Conservation (phyloP, 495 filamentous ascomycete species). For the Neurospora sp. region DNA sequence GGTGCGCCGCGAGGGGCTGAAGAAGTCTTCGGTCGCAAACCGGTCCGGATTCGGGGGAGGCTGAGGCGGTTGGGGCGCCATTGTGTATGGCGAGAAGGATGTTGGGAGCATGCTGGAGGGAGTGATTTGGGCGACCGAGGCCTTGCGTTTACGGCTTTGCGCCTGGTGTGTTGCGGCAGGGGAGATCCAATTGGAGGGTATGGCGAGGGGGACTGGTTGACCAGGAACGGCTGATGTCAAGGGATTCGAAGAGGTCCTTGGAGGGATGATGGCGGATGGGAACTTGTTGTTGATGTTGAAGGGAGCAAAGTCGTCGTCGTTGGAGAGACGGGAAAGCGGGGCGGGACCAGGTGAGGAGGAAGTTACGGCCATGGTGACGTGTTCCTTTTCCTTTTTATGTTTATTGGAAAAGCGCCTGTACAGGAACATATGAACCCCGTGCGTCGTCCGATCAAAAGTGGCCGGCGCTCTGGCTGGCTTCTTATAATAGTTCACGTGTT, state of each 20-base stretch:
- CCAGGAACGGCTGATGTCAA: conserved; percentile 9
- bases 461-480: neutral
- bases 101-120: conserved; percentile 9
- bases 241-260: conserved; percentile 56
- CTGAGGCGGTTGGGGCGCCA: conserved; percentile 20
- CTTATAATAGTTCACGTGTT: neutral
- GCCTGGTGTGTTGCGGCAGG: conserved; percentile 7
- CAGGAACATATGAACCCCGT: conserved; percentile 11
- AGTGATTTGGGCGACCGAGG: conserved; percentile 14
- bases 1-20: conserved; percentile 26
- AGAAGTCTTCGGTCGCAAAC: conserved; percentile 37
- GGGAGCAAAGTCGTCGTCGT: neutral
- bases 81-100: conserved; percentile 19
- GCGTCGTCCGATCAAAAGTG: neutral
- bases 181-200: conserved; percentile 8
- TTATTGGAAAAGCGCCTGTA: conserved; percentile 8
- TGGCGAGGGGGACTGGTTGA: conserved; percentile 10
- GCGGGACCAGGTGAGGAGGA: conserved; percentile 4
- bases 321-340: neutral
- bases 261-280: conserved; percentile 64
- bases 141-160: conserved; percentile 26
- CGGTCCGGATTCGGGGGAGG: conserved; percentile 33
- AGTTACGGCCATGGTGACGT: conserved; percentile 17
- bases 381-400: conserved; percentile 10
- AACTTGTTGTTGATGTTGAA: conserved; percentile 26